A percentile compares a stretch with the other conserved stretches of the same genome.
phyloP scores from a whole-genome alignment of 2,329 filamentous ascomycete genomes.

The Lojkania enalia region DNA sequence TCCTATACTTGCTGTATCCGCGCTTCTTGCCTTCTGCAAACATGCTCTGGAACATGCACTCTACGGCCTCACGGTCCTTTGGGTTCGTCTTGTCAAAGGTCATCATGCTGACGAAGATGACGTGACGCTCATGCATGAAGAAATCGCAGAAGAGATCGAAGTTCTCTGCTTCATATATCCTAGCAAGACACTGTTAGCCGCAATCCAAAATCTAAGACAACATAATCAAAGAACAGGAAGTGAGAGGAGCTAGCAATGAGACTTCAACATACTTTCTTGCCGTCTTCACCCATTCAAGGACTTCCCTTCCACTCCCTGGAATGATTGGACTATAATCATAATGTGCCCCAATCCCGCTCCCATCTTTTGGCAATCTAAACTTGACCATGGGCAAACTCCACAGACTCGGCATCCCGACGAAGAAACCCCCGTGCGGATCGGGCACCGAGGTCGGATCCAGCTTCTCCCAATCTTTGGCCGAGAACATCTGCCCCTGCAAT shows the following conservation, averaged over 20 bases:
- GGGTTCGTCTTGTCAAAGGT: constrained; percentile 52
- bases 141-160: constrained; percentile 54
- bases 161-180: constrained; percentile 47
- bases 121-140: constrained; percentile 54
- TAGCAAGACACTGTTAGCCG: constrained; percentile 3
- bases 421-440: constrained; percentile 35
- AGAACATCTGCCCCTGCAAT: constrained; percentile 45
- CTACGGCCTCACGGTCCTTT: constrained; percentile 43
- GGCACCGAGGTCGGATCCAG: constrained; percentile 45
- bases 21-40: constrained; percentile 34
- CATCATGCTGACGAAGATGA: constrained; percentile 55
- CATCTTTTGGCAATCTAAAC: constrained; percentile 32
- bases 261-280: constrained; percentile 35
- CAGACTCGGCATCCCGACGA: constrained; percentile 35
- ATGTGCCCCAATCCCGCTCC: constrained; percentile 35
- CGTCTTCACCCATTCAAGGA: constrained; percentile 49
- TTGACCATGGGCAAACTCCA: constrained; percentile 40
- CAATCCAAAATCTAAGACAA: no score
- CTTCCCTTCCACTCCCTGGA: constrained; percentile 40
- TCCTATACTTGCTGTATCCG: constrained; percentile 37
- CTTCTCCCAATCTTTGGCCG: constrained; percentile 42
- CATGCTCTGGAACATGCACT: constrained; percentile 30
- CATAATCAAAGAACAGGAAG: no score
- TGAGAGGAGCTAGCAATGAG: not conserved
- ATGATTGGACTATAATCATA: constrained; percentile 40